These are phyloP conservation scores for Chrysoporthe deuterocubensis DNA, from an alignment of 2,329 filamentous ascomycete genomes.

Conservation along the genomic window DNA sequence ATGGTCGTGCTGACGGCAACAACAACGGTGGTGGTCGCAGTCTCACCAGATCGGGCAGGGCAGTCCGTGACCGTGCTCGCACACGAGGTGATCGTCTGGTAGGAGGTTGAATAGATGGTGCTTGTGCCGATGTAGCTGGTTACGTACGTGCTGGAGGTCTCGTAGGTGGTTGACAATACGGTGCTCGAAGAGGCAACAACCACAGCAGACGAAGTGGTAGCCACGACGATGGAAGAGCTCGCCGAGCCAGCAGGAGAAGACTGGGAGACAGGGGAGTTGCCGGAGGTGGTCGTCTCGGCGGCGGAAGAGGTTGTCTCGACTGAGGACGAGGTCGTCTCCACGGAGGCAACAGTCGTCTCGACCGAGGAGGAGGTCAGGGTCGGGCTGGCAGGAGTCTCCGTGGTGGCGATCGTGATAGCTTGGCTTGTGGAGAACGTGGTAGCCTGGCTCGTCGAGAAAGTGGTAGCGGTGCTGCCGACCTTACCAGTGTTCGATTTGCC, in stretches of 20 bases:
- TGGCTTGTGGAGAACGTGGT: constrained; percentile 16
- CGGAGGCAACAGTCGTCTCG: constrained; percentile 1
- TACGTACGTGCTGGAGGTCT: constrained; percentile 28
- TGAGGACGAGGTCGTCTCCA: neutral
- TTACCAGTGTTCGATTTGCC: constrained; percentile 3
- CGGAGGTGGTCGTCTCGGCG: constrained; percentile 17
- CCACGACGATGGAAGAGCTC: neutral
- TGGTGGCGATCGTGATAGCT: constrained; percentile 23
- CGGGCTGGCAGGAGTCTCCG: constrained; percentile 13
- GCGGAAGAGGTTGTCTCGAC: constrained; percentile 28
- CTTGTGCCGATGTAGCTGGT: constrained; percentile 32
- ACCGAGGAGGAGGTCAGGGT: constrained; percentile 26
- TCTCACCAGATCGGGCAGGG: constrained; percentile 49
- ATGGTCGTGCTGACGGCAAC: constrained; percentile 63
- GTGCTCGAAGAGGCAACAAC: neutral
- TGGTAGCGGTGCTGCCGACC: constrained; percentile 22
- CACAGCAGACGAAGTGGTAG: neutral
- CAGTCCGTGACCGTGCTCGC: constrained; percentile 53
- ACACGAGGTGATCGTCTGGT: constrained; percentile 56
- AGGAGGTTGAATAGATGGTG: constrained; percentile 52
- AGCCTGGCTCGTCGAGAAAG: constrained; percentile 16
- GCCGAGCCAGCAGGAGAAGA: constrained; percentile 18
- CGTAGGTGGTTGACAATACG: constrained; percentile 23
- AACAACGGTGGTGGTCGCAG: constrained; percentile 58
- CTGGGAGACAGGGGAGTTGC: constrained; percentile 14